Conservation (phyloP, 805 yeast genomes). For the Ogataea henricii region DNA sequence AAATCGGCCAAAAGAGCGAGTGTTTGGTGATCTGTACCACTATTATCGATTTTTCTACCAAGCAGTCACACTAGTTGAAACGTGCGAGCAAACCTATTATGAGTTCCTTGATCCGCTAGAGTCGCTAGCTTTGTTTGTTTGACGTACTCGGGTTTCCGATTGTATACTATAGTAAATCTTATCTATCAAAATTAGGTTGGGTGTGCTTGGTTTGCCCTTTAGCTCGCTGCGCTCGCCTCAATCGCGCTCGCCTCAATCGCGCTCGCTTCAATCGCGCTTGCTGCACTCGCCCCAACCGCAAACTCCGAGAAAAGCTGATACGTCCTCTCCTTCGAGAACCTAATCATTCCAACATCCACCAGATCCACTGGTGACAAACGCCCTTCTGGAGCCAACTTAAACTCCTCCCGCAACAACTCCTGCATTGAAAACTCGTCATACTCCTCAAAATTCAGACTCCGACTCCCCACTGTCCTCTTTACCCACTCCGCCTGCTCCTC, state of each 20-base stretch:
- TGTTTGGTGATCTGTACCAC: too few species aligned
- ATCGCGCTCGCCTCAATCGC: too few species aligned
- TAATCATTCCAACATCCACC: neutral
- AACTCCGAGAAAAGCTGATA: slow-evolving; percentile 1
- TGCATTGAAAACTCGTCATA: slow-evolving; percentile 8
- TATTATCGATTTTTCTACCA: too few species aligned
- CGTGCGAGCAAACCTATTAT: too few species aligned
- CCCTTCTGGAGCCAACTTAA: slow-evolving; percentile 9
- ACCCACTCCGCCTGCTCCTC: slow-evolving; percentile 10
- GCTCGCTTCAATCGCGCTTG: neutral
- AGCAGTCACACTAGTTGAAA: too few species aligned
- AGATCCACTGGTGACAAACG: slow-evolving; percentile 5
- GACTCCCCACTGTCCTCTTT: neutral
- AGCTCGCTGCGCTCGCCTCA: neutral
- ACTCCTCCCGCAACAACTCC: slow-evolving; percentile 6
- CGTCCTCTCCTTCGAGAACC: slow-evolving; percentile 4
- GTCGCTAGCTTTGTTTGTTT: too few species aligned
- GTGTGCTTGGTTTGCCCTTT: too few species aligned
- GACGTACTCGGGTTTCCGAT: too few species aligned
- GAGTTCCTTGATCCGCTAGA: too few species aligned
- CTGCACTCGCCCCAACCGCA: neutral
- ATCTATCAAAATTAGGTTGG: too few species aligned
- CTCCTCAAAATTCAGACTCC: slow-evolving; percentile 5
- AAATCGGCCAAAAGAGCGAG: too few species aligned
- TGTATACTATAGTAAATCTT: too few species aligned